phyloP scores from a whole-genome alignment of 257 asterid genomes.

The Gynochthodes officinalis region DNA sequence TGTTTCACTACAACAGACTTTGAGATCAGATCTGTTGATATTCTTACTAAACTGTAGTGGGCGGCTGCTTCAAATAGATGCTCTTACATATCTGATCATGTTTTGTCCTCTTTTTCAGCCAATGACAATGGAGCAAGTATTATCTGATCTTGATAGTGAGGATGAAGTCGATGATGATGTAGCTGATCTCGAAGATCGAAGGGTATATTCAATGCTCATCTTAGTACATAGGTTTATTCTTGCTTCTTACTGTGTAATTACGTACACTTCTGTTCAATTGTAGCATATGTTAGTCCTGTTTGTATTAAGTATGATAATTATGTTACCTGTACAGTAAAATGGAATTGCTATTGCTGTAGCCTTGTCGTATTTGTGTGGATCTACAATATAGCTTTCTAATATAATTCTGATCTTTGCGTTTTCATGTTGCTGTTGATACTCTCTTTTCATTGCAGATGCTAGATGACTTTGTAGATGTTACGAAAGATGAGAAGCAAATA shows the following conservation, averaged over 20 bases:
- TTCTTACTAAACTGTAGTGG: neutral
- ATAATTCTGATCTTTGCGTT: neutral
- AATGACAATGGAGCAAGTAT: slow-evolving; percentile 93
- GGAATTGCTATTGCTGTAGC: neutral
- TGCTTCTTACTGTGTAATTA: neutral
- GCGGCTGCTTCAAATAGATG: slow-evolving; percentile 5
- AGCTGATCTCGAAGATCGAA: slow-evolving; percentile 96
- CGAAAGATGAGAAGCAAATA: slow-evolving; percentile 86
- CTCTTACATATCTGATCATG: slow-evolving; percentile 24
- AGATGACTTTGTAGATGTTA: slow-evolving; percentile 97
- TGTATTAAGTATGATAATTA: neutral
- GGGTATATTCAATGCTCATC: slow-evolving; percentile 42
- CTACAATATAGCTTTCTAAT: neutral
- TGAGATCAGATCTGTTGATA: neutral
- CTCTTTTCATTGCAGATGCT: slow-evolving; percentile 69
- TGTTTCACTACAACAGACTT: neutral
- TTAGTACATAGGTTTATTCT: slow-evolving; percentile 20
- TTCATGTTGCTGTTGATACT: neutral
- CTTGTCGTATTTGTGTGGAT: neutral
- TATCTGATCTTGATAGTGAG: slow-evolving; percentile 95
- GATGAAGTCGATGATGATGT: slow-evolving; percentile 99
- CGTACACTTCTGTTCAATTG: neutral
- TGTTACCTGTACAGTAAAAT: neutral
- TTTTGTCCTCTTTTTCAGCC: slow-evolving; percentile 50
- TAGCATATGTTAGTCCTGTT: too few species aligned